These are phyloP conservation scores for Sonneratia alba DNA, from an alignment of 345 rosid species.

Conservation along the genomic window DNA sequence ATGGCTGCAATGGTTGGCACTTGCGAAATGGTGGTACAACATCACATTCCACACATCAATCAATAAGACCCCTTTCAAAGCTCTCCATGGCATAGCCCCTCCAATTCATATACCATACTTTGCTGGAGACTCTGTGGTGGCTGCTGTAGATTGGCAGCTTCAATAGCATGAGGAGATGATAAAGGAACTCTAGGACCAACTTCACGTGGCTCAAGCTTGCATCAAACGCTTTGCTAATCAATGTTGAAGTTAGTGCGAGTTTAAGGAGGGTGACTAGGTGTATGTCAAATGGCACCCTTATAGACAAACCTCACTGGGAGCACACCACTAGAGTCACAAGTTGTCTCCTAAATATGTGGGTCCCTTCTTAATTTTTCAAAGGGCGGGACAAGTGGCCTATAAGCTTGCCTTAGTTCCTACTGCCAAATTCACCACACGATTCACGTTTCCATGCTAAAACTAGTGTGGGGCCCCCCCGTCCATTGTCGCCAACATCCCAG, in stretches of 20 bases:
- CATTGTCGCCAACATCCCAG: background rate
- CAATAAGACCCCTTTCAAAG: background rate
- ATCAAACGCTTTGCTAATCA: background rate
- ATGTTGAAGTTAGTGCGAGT: background rate
- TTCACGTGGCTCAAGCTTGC: background rate
- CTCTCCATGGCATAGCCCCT: background rate
- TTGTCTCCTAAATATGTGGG: background rate
- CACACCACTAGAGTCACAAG: background rate
- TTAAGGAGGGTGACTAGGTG: background rate
- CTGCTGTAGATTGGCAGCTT: background rate
- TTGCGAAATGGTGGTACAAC: conserved; percentile 8
- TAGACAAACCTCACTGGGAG: background rate
- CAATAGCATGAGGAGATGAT: background rate
- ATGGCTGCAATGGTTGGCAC: background rate
- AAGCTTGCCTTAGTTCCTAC: background rate
- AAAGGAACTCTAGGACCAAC: background rate
- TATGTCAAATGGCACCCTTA: background rate
- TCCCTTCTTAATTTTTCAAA: background rate
- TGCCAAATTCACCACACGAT: background rate
- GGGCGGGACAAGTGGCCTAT: background rate
- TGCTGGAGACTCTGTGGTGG: background rate
- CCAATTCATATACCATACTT: background rate
- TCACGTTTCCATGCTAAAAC: background rate
- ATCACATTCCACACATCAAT: background rate
- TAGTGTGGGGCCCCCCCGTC: background rate